phyloP scores from a whole-genome alignment of 2,329 filamentous ascomycete species.

The Calonectria ilicicola region DNA sequence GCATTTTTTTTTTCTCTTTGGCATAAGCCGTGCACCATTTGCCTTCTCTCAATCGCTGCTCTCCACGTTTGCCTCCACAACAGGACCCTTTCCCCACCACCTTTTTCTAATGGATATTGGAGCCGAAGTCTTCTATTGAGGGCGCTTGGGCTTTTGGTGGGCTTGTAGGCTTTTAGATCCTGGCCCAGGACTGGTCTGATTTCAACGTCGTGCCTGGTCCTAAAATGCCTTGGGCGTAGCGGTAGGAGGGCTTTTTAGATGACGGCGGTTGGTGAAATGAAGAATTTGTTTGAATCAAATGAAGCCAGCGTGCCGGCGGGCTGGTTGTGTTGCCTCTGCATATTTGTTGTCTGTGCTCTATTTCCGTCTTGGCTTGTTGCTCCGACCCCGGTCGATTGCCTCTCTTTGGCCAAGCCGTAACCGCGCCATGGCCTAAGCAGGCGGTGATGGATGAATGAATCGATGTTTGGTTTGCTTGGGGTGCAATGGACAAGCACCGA shows the following conservation, averaged over 20 bases:
- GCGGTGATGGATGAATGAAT: neutral
- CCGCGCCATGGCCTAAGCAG: neutral
- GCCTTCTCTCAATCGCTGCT: neutral
- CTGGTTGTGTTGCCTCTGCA: neutral
- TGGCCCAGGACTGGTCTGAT: neutral
- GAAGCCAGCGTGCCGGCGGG: neutral
- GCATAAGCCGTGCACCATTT: neutral
- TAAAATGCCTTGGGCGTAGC: neutral
- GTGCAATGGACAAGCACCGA: neutral
- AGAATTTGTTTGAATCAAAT: neutral
- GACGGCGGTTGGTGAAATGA: conserved; percentile 13
- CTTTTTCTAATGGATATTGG: conserved; percentile 11
- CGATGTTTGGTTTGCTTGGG: neutral
- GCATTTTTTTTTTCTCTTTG: neutral
- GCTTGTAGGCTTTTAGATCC: neutral
- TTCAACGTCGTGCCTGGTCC: neutral
- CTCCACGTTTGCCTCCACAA: conserved; percentile 16
- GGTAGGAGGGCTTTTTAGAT: neutral
- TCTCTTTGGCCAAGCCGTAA: neutral
- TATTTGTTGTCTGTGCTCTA: neutral
- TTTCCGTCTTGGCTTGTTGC: neutral
- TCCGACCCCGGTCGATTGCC: neutral
- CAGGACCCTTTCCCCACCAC: conserved; percentile 12
- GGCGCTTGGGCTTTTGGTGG: neutral
- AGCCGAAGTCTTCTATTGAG: conserved; percentile 7